Base-by-base conservation (phyloP, 805 yeast species). In the Torulaspora microellipsoides region DNA sequence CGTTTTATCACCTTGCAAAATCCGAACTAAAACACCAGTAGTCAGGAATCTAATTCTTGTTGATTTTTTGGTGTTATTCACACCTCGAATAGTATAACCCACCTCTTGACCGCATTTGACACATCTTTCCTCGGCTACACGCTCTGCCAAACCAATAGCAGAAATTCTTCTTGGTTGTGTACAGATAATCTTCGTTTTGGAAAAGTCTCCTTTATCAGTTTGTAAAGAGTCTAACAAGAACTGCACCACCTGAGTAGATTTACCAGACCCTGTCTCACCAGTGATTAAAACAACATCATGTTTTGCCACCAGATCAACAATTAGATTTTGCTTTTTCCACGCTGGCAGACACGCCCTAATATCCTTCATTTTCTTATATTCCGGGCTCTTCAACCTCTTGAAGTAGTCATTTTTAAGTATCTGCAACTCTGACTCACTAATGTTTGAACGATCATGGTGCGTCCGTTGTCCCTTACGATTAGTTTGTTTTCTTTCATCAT, bases 241-340 rank as follows among this genome's bases (percentile, higher is more conserved):
- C 61, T 91, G 99, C 5, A 88, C 96, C 4, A 87, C 79, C 60
- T 91, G 99, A 0, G 99, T 91, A 1, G 96, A 87, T 59, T 91
- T 91, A 53, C 98, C 98, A 1, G 97, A 90, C 54, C 98, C 98
- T 0, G 98, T 91, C 62, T 93, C 99, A 61, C 98, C 99, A 2
- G 98, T 91, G 30, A 91, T 76, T 28, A 91, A 66, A 8, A 85
- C 80, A 4, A 88, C 84, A 49, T 78, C 78, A 57, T 85, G 76
- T 0, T 69, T 47, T 25, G 72, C 69, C 3, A 91, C 78, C 3
- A 80, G 66, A 0, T 75, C 54, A 1, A 85, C 72, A 31, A 91
- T 70, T 5, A 76, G 71, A 0, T 73, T 64, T 41, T 70, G 73
- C 58, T 81, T 84, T 11, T 68, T 61, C 95, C 95, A 91, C 0